Evolutionary conservation across 768 basidiomycete genomes (phyloP), one percentile per base, ranked within the genome.

Genomic region (Gloeopeniophorella convolvens): DNA sequence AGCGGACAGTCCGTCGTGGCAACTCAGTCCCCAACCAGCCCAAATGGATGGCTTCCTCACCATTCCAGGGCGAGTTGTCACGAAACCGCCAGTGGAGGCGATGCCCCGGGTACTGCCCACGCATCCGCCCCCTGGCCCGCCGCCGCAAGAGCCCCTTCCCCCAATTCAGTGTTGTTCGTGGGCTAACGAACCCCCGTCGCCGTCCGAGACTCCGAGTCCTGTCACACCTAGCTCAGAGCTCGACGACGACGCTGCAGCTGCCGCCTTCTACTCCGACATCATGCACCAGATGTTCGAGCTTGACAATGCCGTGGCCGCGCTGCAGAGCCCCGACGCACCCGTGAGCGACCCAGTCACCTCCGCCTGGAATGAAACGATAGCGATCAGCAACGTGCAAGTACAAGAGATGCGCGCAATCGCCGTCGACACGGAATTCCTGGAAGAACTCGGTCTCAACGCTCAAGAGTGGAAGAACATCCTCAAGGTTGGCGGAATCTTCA

Each of bases 371-470:
- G 20, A 30, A 12, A 18, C 12, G 20, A 16, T 33, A n/a, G 28
- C 20, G 2, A 16, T 39, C 12, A 27, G 18, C 31, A 16, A 24
- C 30, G 7, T 31, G 30, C 43, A 68, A 58, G 37, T 30, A 54
- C 58, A 12, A 60, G 57, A 32, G 63, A 65, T 36, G 56, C 42
- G 24, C 56, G 51, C 18, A 12, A 51, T 42, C 20, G 52, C 47
- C 13, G 59, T 43, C 23, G 65, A 51, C 18, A 57, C 59, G 10
- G 63, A 45, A 0, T 62, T 60, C 16, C 56, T 56, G 57, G 30
- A 46, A 42, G 18, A 55, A 9, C 20, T 56, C 43, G 40, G 57
- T 21, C 15, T 51, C 46, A 33, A 35, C 30, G 36, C 26, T 48
- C 24, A 45, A 1, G 11, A 31, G 12, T 51, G 42, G 24, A 30